phyloP scores from a whole-genome alignment of 2,329 filamentous ascomycete genomes.

The Immersiporthe knoxdaviesiana region DNA sequence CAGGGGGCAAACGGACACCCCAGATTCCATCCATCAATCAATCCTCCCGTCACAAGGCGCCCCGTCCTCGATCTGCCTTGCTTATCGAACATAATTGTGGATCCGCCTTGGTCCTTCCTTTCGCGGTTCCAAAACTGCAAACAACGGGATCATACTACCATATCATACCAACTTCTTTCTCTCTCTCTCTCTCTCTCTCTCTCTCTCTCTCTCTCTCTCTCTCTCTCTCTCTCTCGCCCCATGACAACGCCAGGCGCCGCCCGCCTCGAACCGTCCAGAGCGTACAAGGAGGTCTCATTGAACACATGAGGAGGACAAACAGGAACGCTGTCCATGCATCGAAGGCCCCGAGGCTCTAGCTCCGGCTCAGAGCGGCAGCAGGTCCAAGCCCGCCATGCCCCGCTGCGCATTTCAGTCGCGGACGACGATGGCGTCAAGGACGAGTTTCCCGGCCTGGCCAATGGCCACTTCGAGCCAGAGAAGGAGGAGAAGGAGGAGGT shows the following conservation, averaged over 20 bases:
- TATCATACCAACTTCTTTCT: background rate
- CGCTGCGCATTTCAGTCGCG: conserved; percentile 18
- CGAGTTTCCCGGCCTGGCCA: conserved; percentile 19
- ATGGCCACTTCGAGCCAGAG: conserved; percentile 19
- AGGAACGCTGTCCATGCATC: conserved; percentile 34
- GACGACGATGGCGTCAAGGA: conserved; percentile 42
- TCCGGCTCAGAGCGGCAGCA: conserved; percentile 36
- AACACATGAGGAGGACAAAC: conserved; percentile 23
- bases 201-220: background rate
- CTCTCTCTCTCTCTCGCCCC: background rate
- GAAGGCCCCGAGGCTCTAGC: conserved; percentile 35
- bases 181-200: background rate
- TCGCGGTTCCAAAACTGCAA: background rate
- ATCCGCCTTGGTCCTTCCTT: background rate
- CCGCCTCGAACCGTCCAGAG: background rate
- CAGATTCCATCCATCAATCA: background rate
- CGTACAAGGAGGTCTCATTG: conserved; percentile 1
- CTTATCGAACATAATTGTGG: conserved; percentile 9
- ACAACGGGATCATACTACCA: background rate
- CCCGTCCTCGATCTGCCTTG: background rate
- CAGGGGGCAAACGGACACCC: background rate
- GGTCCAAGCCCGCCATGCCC: conserved; percentile 19
- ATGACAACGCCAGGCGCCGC: background rate
- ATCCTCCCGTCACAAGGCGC: background rate
- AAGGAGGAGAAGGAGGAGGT: conserved; percentile 37